Evolutionary conservation across 2,329 filamentous ascomycete species (phyloP), one percentile per base, ranked within the genome.

Genomic region (Venturia carpophila): DNA sequence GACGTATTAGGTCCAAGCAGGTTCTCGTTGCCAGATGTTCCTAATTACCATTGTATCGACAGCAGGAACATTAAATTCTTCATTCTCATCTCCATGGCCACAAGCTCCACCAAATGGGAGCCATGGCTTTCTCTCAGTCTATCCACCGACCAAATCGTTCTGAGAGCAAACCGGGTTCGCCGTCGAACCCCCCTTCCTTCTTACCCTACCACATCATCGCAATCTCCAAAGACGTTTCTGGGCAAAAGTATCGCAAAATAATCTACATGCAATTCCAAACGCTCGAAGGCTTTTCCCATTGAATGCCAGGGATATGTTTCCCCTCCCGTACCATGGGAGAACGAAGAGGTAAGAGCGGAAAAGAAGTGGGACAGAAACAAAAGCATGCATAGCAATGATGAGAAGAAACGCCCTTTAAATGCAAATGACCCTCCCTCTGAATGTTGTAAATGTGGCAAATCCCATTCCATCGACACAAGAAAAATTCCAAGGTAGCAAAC

Each of bases 211-310:
- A 15, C 52, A 58, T 58, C 30, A 11, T 34, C 37, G 52, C 52
- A n/a, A 9, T 37, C 52, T 58, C 52, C 52, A 58, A 58, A 37
- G 13, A 34, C 30, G 47, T 52, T 52, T 52, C 47, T 21, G 47
- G 13, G 6, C 47, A 52, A 52, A 34, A n/a, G 17, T n/a, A 27
- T 52, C 27, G 52, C 52, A 37, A 58, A 58, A 58, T 39, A 37
- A 37, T 58, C 52, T 37, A 37, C 52, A 58, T 58, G 52, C 27
- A 58, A 58, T 37, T 52, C 52, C 52, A 58, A 58, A 58, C 52
- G 52, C 52, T 58, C 52, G n/a, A 37, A 37, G 19, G 30, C 47
- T 27, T 52, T 52, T 52, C 47, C 47, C 21, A 15, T 52, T 27
- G 9, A 15, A 52, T 52, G 47, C 47, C 47, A 58, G n/a, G 37